Conservation (phyloP, 2,329 filamentous ascomycete genomes). For the Colletotrichum liriopes region DNA sequence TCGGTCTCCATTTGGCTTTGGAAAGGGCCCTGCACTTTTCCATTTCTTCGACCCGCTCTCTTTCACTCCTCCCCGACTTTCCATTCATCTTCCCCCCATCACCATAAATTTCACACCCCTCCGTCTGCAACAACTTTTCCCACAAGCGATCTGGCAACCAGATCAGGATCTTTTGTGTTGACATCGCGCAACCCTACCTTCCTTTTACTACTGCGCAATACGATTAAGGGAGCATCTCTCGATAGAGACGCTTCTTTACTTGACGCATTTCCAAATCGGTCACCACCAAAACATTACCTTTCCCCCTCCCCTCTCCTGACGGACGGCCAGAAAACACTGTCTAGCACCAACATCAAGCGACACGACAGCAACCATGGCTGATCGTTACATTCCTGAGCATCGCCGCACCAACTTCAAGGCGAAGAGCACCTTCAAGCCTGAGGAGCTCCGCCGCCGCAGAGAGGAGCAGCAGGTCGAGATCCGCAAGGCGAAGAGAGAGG, state of each 20-base stretch:
- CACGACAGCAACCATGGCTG: slow-evolving; percentile 81
- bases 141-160: slow-evolving; percentile 24
- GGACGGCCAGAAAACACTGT: slow-evolving; percentile 27
- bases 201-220: slow-evolving; percentile 22
- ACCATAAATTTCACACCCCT: slow-evolving; percentile 41
- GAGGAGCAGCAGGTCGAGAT: slow-evolving; percentile 99
- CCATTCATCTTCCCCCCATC: slow-evolving; percentile 38
- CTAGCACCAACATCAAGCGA: slow-evolving; percentile 23
- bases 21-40: slow-evolving; percentile 37
- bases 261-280: slow-evolving; percentile 14
- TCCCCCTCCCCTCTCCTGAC: slow-evolving; percentile 29
- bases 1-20: slow-evolving; percentile 20
- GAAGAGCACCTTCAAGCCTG: slow-evolving; percentile 98
- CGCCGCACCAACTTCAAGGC: slow-evolving; percentile 99
- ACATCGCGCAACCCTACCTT: slow-evolving; percentile 22
- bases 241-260: slow-evolving; percentile 20
- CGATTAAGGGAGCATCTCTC: slow-evolving; percentile 14
- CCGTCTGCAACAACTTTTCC: slow-evolving; percentile 40
- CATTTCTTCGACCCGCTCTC: slow-evolving; percentile 43
- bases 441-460: slow-evolving; percentile 97
- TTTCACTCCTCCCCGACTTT: slow-evolving; percentile 38
- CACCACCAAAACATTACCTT: slow-evolving; percentile 21
- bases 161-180: slow-evolving; percentile 15
- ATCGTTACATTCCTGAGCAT: slow-evolving; percentile 99
- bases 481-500: slow-evolving; percentile 97